These are phyloP conservation scores for Diaporthe aspalathi DNA, from an alignment of 2,329 filamentous ascomycete genomes.

Conservation along the genomic window DNA sequence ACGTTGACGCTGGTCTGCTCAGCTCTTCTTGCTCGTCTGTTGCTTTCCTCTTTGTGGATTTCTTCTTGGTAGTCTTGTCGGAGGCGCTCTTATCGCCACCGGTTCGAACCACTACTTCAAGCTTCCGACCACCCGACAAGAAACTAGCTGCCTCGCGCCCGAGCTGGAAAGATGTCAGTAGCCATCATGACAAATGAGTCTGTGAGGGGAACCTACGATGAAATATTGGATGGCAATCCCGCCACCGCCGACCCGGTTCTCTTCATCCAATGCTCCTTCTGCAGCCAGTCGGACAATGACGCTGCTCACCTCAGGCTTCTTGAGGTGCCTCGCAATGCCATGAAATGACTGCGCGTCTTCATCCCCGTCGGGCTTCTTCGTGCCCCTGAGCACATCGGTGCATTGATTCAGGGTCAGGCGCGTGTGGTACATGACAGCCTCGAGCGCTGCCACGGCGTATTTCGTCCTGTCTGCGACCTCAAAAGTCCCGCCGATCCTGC, in stretches of 20 bases:
- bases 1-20: conserved; percentile 51
- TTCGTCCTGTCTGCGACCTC: conserved; percentile 81
- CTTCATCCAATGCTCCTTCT: conserved; percentile 79
- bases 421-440: conserved; percentile 70
- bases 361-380: conserved; percentile 68
- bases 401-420: conserved; percentile 82
- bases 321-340: conserved; percentile 76
- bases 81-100: conserved; percentile 48
- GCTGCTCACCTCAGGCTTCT: conserved; percentile 82
- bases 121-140: conserved; percentile 56
- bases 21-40: conserved; percentile 43
- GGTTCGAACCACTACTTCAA: conserved; percentile 55
- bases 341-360: conserved; percentile 63
- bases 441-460: conserved; percentile 77
- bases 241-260: conserved; percentile 61
- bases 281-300: conserved; percentile 82
- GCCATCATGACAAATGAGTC: neutral
- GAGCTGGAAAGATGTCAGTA: conserved; percentile 18
- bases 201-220: conserved; percentile 60
- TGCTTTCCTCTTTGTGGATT: conserved; percentile 45
- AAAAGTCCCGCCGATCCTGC: conserved; percentile 77
- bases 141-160: conserved; percentile 48
- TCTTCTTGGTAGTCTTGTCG: conserved; percentile 50
- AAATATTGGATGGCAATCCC: conserved; percentile 83
- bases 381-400: conserved; percentile 85